Evolutionary conservation across 345 rosid genomes (phyloP), one percentile per base, ranked within the genome.

Genomic region (Gossypium thurberi): DNA sequence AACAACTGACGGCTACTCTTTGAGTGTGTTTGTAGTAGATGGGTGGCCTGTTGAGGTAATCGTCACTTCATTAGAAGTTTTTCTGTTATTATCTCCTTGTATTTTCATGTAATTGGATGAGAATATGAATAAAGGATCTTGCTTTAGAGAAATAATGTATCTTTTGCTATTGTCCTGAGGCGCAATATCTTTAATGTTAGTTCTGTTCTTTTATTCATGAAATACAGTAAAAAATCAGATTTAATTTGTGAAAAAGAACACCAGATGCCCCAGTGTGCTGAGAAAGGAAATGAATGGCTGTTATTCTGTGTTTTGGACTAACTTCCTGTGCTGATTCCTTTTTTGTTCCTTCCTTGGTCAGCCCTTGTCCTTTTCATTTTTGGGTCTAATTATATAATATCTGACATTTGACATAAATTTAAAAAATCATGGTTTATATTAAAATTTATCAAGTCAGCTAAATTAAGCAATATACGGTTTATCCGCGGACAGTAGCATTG

Each of bases 1-100:
- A 68, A 90, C 93, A 59, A 83, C 77, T 23, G 93, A 90, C 81
- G 89, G 93, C 69, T 90, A 88, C 84, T 88, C 93, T 57, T 65
- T 65, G 55, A 50, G 50, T 46, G 70, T 65, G 70, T 65, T 65
- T 65, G 55, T 65, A 26, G 53, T 65, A 6, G 70, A 65, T 44
- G 70, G 70, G 28, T 65, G 70, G 70, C 55, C 55, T 46, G 33
- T 65, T 65, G 70, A 65, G 70, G 70, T 65, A 46, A 21, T 25
- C 17, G 23, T 65, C 25, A 44, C 37, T 20, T 21, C 37, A 46
- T 46, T 65, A 47, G 37, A 21, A 21, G 20, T 46, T 65, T 20
- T 65, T 9, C 46, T 65, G 33, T 44, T 65, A 11, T 65, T 65
- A 13, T 2, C 18, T 65, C 70, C 37, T 23, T 44, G 53, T 46